Base-by-base conservation (phyloP, 306 rosid genomes). In the Arachis hypogaea region DNA sequence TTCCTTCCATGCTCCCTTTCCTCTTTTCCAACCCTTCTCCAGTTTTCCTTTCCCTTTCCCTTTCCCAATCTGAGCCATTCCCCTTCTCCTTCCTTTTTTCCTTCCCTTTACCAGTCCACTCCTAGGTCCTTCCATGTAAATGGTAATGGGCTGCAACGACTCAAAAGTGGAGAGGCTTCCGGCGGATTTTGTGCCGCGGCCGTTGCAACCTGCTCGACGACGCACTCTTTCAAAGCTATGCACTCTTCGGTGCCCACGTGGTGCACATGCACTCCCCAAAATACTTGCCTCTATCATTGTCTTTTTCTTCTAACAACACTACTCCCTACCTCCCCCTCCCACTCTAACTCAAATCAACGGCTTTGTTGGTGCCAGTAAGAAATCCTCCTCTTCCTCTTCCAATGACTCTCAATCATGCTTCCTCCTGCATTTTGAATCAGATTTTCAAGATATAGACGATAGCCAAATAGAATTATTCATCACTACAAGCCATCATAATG, bases 141-240 rank as follows among this genome's bases (percentile, higher is more conserved):
- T 1, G 28, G 28, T 1, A 50, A 93, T 89, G 97, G 98, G 97
- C 43, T 93, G 97, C 80, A 81, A 89, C 69, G 36, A 66, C 81
- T 93, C 97, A 7, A 88, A 57, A 56, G 86, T 91, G 30, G 88
- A 89, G 7, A 79, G 80, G 29, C 87, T 88, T 7, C 98, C 96
- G 18, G 90, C 90, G 16, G 97, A 91, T 79, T 73, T 51, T 93
- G 2, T 91, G 98, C 86, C 96, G 94, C 7, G 96, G 91, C 69
- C 97, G 97, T 44, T 89, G 88, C 86, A 84, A 70, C n/a, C 88
- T 71, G 74, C 57, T 89, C 1, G 88, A 91, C 62, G 85, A 89
- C 61, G 86, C 97, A 7, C 88, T 93, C 73, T 59, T 77, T 9
- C 91, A 77, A 29, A 73, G 91, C 85, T 83, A 81, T 71, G 66